Percentiles rank a stretch among this genome's conserved stretches.
These are phyloP conservation scores for Posidonia australis DNA, from an alignment of 106 monocot species.

Conservation along the genomic window DNA sequence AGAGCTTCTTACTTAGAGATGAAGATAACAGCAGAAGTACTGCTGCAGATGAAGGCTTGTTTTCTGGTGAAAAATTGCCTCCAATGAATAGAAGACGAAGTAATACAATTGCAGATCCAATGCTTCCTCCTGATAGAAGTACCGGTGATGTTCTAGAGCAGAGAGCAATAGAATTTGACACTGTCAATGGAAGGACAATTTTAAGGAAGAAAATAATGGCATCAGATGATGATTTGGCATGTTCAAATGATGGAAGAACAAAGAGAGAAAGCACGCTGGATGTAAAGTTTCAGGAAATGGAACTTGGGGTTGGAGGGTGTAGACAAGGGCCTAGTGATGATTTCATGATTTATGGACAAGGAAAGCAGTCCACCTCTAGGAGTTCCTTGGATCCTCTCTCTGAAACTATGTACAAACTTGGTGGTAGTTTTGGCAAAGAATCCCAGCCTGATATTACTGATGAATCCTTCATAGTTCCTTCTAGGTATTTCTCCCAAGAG, in stretches of 20 bases:
- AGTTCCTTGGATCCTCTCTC: conserved; percentile 38
- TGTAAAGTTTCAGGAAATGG: conserved; percentile 40
- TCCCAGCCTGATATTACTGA: conserved; percentile 32
- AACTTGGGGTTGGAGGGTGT: conserved; percentile 39
- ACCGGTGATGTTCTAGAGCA: conserved; percentile 16
- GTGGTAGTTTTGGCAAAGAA: conserved; percentile 17
- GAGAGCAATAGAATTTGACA: conserved; percentile 47
- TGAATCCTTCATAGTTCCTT: conserved; percentile 55
- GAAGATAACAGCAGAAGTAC: conserved; percentile 40
- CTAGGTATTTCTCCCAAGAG: conserved; percentile 33
- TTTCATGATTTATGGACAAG: conserved; percentile 50
- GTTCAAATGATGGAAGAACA: conserved; percentile 29
- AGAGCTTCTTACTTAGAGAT: conserved; percentile 71
- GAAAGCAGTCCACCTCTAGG: conserved; percentile 25
- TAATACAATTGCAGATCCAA: conserved; percentile 35
- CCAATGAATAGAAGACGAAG: conserved; percentile 29
- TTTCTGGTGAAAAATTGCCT: conserved; percentile 58
- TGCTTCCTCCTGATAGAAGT: conserved; percentile 39
- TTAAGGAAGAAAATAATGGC: conserved; percentile 17
- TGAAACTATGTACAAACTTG: conserved; percentile 19
- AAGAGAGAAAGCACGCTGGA: conserved; percentile 15
- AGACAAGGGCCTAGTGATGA: conserved; percentile 39
- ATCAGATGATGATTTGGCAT: conserved; percentile 36
- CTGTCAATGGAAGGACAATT: conserved; percentile 21
- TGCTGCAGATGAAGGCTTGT: conserved; percentile 38